These are phyloP conservation scores for Suhomyces atakaporum DNA, from an alignment of 1,139 yeast species.

Conservation along the genomic window DNA sequence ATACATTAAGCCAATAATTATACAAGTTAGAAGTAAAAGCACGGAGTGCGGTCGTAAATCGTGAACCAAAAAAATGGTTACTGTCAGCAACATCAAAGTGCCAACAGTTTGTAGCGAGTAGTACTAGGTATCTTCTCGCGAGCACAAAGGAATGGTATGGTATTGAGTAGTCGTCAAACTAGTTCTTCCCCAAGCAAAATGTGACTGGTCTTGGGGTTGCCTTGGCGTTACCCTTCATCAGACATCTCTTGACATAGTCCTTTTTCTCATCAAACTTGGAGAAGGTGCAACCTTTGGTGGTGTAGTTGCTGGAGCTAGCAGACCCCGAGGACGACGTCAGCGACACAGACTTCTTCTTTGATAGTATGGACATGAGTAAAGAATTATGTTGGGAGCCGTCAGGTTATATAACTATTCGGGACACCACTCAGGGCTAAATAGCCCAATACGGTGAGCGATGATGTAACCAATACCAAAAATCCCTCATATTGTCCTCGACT, in stretches of 20 bases:
- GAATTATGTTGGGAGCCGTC: not conserved
- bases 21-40: constrained; percentile 9
- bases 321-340: constrained; percentile 13
- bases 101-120: too few species aligned
- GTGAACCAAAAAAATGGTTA: not conserved
- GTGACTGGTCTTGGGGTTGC: constrained; percentile 35
- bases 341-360: constrained; percentile 14
- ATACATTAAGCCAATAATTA: constrained; percentile 6
- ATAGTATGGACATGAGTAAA: constrained; percentile 14
- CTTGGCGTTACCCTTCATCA: constrained; percentile 24
- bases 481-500: constrained; percentile 12
- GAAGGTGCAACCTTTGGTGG: constrained; percentile 19
- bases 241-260: constrained; percentile 46
- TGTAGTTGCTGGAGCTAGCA: constrained; percentile 12
- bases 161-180: too few species aligned
- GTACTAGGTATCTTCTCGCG: too few species aligned
- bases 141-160: too few species aligned
- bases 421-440: constrained; percentile 6
- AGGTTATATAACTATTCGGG: constrained; percentile 5
- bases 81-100: not conserved
- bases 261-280: constrained; percentile 46
- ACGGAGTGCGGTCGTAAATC: constrained; percentile 5
- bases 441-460: constrained; percentile 13
- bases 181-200: constrained; percentile 42
- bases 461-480: constrained; percentile 16